phyloP scores from a whole-genome alignment of 148 eudicot genomes.

The Talinum fruticosum region DNA sequence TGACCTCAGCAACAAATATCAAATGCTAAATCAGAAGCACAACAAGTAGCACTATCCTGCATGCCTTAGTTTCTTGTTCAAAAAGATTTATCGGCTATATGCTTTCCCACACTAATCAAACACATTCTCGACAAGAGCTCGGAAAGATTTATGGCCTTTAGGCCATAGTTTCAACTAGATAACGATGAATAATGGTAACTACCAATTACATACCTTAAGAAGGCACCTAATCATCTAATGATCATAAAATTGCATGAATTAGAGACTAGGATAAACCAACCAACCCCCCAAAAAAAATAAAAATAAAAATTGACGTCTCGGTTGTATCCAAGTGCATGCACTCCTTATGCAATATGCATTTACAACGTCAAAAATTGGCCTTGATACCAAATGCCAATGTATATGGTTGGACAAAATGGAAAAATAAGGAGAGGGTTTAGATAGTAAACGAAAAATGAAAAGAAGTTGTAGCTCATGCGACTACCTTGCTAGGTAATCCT shows the following conservation, averaged over 20 bases:
- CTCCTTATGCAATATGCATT: not conserved
- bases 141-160: too few species aligned
- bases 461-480: too few species aligned
- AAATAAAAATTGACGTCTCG: not conserved
- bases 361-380: not conserved
- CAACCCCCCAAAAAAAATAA: too few species aligned
- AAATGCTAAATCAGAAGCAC: not conserved
- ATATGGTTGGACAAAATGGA: too few species aligned
- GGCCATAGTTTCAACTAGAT: too few species aligned
- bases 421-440: too few species aligned
- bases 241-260: not conserved
- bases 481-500: too few species aligned
- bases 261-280: too few species aligned
- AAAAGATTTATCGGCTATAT: not conserved
- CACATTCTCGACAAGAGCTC: not conserved
- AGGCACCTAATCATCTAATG: not conserved
- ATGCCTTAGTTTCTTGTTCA: not conserved
- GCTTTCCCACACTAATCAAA: not conserved
- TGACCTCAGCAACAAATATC: not conserved
- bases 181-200: not conserved
- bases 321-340: not conserved
- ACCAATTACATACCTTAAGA: not conserved
- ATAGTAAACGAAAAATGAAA: too few species aligned
- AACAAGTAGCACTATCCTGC: not conserved
- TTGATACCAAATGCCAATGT: too few species aligned